Evolutionary conservation across 495 filamentous ascomycete species (phyloP).

Genomic region (Aspergillus affinis): DNA sequence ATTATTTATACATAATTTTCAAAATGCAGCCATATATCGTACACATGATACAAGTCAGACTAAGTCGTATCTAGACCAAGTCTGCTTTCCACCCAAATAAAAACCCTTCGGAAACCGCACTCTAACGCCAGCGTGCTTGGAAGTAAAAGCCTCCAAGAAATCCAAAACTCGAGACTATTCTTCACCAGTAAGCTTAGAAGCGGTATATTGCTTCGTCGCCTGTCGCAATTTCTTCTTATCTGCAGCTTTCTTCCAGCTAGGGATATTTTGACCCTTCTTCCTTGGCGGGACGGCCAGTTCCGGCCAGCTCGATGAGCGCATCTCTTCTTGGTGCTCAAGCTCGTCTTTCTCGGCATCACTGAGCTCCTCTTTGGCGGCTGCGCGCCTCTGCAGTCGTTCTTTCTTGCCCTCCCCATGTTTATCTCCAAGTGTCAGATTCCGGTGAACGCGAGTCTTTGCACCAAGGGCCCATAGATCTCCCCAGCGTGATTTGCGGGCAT

Average conservation of each 20-base stretch:
- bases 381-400: conserved; percentile 40
- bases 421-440: conserved; percentile 61
- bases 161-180: background rate
- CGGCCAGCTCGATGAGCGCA: conserved; percentile 32
- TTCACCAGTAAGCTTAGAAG: background rate
- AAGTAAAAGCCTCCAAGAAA: background rate
- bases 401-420: conserved; percentile 57
- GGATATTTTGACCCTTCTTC: conserved; percentile 43
- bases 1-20: conserved; percentile 15
- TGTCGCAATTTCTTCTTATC: conserved; percentile 45
- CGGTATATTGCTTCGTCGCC: conserved; percentile 33
- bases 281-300: conserved; percentile 25
- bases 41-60: conserved; percentile 23
- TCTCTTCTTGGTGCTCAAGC: conserved; percentile 14
- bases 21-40: conserved; percentile 13
- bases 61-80: background rate
- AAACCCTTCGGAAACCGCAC: conserved; percentile 3
- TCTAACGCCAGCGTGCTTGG: background rate
- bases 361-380: conserved; percentile 30
- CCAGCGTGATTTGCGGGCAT: conserved; percentile 88
- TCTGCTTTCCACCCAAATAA: background rate
- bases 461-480: conserved; percentile 96
- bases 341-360: conserved; percentile 27
- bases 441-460: conserved; percentile 74
- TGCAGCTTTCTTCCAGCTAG: conserved; percentile 48